Evolutionary conservation across 2,329 filamentous ascomycete genomes (phyloP).

Genomic region (Zymoseptoria crescenta): DNA sequence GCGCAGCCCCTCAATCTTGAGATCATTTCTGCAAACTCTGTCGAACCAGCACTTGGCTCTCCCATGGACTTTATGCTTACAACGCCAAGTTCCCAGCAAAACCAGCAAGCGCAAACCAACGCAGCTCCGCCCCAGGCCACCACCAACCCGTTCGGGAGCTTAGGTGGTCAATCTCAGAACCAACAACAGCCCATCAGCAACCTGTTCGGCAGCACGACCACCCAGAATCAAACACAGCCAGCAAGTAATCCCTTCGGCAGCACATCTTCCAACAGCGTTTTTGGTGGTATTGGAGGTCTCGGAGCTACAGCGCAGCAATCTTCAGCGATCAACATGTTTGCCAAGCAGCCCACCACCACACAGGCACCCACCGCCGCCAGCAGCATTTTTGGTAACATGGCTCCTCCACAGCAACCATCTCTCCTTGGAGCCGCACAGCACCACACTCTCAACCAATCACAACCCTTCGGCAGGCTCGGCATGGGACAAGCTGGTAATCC

Average conservation of each 20-base stretch:
- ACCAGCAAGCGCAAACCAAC: conserved; percentile 3
- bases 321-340: conserved; percentile 29
- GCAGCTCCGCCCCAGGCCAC: background rate
- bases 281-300: background rate
- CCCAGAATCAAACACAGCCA: conserved; percentile 12
- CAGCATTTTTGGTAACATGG: conserved; percentile 15
- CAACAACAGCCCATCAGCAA: conserved; percentile 2
- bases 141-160: background rate
- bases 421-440: conserved; percentile 21
- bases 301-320: conserved; percentile 12
- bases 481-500: conserved; percentile 45
- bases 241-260: conserved; percentile 25
- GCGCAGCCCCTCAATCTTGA: background rate
- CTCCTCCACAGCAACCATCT: conserved; percentile 24
- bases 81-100: conserved; percentile 5
- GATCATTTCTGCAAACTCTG: background rate
- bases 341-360: conserved; percentile 13
- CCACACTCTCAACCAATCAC: conserved; percentile 13
- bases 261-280: conserved; percentile 3
- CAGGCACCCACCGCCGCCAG: conserved; percentile 21
- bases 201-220: conserved; percentile 12
- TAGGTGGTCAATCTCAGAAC: background rate
- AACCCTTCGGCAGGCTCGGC: conserved; percentile 28
- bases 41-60: background rate
- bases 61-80: background rate